phyloP scores from a whole-genome alignment of 257 asterid genomes.

The Echites panduratus region DNA sequence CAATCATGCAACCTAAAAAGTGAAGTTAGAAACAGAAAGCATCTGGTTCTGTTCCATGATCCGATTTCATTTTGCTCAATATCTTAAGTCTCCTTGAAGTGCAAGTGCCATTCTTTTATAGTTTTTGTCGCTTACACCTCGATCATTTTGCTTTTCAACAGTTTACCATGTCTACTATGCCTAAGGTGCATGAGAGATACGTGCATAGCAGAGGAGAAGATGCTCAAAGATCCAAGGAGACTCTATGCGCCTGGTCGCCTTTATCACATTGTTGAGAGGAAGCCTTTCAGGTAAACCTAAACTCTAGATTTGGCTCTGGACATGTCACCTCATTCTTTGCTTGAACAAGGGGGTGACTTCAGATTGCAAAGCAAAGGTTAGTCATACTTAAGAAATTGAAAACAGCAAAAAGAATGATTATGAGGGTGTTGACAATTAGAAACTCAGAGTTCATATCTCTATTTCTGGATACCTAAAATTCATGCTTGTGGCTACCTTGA shows the following conservation, averaged over 20 bases:
- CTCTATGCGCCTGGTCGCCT: slow-evolving; percentile 89
- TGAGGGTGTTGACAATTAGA: background rate
- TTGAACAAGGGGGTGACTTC: background rate
- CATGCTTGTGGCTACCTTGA: background rate
- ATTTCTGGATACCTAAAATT: background rate
- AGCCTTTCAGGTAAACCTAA: slow-evolving; percentile 59
- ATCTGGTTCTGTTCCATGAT: background rate
- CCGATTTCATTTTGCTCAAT: background rate
- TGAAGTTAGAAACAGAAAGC: background rate
- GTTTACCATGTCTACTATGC: slow-evolving; percentile 79
- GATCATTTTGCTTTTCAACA: slow-evolving; percentile 24
- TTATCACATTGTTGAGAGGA: slow-evolving; percentile 82
- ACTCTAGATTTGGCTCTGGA: slow-evolving; percentile 3
- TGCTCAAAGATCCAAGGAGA: slow-evolving; percentile 79
- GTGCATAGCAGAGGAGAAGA: slow-evolving; percentile 70
- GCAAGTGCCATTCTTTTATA: background rate
- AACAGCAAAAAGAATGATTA: background rate
- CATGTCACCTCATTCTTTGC: background rate
- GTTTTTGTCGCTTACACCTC: background rate
- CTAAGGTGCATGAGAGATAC: slow-evolving; percentile 81
- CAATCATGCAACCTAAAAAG: background rate
- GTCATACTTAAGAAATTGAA: background rate
- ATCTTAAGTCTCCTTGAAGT: background rate
- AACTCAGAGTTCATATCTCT: background rate
- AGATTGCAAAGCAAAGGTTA: background rate